phyloP scores from a whole-genome alignment of 495 filamentous ascomycete genomes.

The Daldinia bambusicola region DNA sequence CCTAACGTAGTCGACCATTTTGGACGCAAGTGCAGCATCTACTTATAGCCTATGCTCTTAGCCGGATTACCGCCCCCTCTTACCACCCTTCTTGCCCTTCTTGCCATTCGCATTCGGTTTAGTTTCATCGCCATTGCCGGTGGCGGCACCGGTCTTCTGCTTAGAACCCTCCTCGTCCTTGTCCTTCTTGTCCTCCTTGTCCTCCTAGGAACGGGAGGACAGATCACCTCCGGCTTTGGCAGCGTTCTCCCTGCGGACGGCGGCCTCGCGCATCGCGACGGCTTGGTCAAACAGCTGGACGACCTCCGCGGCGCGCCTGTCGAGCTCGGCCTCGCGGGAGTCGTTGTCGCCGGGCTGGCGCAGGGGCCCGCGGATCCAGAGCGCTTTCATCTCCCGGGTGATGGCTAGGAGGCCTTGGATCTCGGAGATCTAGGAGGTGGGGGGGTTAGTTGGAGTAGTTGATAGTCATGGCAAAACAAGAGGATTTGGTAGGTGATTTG shows the following conservation, averaged over 20 bases:
- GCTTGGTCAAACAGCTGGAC: slow-evolving; percentile 20
- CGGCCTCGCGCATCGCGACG: slow-evolving; percentile 14
- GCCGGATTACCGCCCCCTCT: background rate
- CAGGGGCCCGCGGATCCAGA: slow-evolving; percentile 57
- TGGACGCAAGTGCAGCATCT: background rate
- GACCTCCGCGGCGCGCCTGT: slow-evolving; percentile 22
- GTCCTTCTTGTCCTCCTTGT: background rate
- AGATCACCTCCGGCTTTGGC: background rate
- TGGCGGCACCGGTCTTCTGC: background rate
- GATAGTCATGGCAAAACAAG: too few species aligned
- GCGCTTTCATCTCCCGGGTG: slow-evolving; percentile 54
- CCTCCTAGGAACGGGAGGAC: slow-evolving; percentile 10
- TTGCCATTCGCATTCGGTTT: too few species aligned
- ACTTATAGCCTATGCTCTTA: background rate
- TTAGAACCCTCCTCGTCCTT: background rate
- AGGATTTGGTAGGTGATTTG: background rate
- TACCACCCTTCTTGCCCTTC: background rate
- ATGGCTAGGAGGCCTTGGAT: slow-evolving; percentile 53
- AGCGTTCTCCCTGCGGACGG: slow-evolving; percentile 2
- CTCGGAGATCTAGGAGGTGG: slow-evolving; percentile 38
- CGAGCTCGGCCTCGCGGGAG: slow-evolving; percentile 45
- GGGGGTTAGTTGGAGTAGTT: background rate
- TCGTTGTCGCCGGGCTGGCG: slow-evolving; percentile 49
- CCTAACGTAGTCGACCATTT: background rate
- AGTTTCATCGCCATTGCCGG: too few species aligned